Conservation (phyloP, 768 basidiomycete genomes). For the Tricholoma saponaceum region DNA sequence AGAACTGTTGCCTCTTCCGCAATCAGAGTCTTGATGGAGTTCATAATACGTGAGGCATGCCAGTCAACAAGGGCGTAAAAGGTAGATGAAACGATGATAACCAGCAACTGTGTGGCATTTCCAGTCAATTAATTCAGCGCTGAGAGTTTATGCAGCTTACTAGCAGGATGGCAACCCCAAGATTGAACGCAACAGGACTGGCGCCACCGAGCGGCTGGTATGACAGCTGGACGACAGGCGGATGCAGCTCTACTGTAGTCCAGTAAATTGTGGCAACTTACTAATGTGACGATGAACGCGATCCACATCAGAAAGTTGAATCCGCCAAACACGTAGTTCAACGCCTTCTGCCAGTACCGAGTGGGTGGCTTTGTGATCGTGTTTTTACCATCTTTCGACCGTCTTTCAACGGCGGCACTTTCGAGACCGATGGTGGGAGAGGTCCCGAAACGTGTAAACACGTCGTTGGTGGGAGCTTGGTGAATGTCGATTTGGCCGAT, state of each 20-base stretch:
- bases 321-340: neutral
- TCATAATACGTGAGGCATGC: neutral
- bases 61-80: neutral
- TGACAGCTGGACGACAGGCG: neutral
- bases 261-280: neutral
- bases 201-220: neutral
- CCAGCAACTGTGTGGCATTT: neutral
- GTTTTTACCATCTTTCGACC: neutral
- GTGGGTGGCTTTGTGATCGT: neutral
- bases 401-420: neutral
- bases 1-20: neutral
- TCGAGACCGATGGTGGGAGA: neutral
- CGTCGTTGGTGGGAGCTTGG: neutral
- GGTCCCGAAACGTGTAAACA: neutral
- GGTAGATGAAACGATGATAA: neutral
- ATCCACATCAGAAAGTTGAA: constrained; percentile 1
- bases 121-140: too few species aligned
- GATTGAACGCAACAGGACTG: neutral
- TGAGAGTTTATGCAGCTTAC: neutral
- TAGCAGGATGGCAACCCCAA: neutral
- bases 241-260: neutral
- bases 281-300: neutral
- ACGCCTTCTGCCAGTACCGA: neutral
- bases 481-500: neutral
- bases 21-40: neutral